Evolutionary conservation across 129 eudicot genomes (phyloP), one percentile per base, ranked within the genome.

Genomic region (Flaveria sonorensis): DNA sequence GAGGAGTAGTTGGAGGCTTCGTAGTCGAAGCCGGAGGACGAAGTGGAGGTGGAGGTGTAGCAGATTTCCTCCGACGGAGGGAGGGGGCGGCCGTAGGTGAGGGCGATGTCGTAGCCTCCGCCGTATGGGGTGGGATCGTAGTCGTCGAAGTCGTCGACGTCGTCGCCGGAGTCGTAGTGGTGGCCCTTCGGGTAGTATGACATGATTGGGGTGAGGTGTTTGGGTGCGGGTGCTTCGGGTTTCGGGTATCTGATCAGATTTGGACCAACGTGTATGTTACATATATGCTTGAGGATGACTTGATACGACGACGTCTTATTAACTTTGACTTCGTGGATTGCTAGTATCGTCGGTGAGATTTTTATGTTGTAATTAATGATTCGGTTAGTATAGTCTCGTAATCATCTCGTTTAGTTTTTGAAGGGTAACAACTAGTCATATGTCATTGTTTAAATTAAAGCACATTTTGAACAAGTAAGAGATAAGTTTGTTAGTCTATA

Each of bases 41-140:
- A 76, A 7, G 89, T 72, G 23, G 98, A 84, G 75, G 90, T 74
- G 86, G 78, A 50, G 24, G 92, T 61, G 82, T 93, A 87, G 86
- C 98, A 93, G 23, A 13, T 93, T 7, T 88, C 92, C 46, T 90
- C 97, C 21, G 96, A 93, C 0, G 97, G 96, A 15, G 89, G 89
- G 9, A 90, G 83, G 11, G 98, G 88, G 59, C 88, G 98, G 72
- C 98, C 97, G 74, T 93, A 93, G 64, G 92, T 88, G 48, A 88
- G 63, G 30, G 69, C 1, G 66, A 88, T 89, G 82, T 93, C 97
- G 91, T 93, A 90, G 7, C 98, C 98, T 3, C 98, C 98, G 18
- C 83, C 95, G 81, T 90, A 93, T 11, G 98, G 97, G 74, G 97
- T 89, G 70, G 96, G 55, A 79, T 93, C 97, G 81, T 63, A 90